These are phyloP conservation scores for Polytrichum formosum DNA, from an alignment of 225 moss, liverwort and hornwort genomes.

Conservation along the genomic window DNA sequence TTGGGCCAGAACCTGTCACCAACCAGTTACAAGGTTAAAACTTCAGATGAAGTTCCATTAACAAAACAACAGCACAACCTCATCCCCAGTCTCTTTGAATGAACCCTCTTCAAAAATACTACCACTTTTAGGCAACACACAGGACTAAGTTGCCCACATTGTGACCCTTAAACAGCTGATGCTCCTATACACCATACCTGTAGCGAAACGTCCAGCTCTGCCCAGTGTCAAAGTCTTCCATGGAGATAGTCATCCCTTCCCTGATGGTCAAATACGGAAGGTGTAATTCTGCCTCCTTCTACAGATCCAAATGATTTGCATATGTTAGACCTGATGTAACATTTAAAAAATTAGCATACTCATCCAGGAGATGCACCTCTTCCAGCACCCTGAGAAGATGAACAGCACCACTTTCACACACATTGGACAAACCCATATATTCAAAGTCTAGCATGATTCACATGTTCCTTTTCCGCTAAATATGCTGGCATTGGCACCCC, in stretches of 20 bases:
- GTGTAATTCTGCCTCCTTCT: slow-evolving; percentile 59
- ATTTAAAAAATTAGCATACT: too few relatives aligned
- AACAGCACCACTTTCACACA: too few relatives aligned
- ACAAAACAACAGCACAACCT: too few relatives aligned
- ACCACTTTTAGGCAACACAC: not conserved
- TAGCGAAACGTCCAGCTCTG: slow-evolving; percentile 58
- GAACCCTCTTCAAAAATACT: not conserved
- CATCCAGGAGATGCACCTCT: too few relatives aligned
- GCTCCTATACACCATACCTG: slow-evolving; percentile 23
- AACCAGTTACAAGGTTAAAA: too few relatives aligned
- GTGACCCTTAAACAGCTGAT: not conserved
- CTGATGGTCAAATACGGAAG: slow-evolving; percentile 45
- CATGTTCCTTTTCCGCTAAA: too few relatives aligned
- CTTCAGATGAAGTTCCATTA: too few relatives aligned
- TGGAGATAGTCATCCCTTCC: slow-evolving; percentile 47
- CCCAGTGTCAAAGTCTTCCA: slow-evolving; percentile 50
- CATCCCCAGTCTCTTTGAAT: too few relatives aligned
- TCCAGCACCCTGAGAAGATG: too few relatives aligned
- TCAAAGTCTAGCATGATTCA: too few relatives aligned
- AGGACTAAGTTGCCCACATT: not conserved
- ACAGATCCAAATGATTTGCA: not conserved
- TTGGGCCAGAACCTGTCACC: slow-evolving; percentile 53
- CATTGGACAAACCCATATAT: not conserved
- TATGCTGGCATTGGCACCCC: too few relatives aligned
- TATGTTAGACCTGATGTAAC: too few relatives aligned